Conservation (phyloP, 2,329 filamentous ascomycete genomes). For the Pyrenochaeta sp. region DNA sequence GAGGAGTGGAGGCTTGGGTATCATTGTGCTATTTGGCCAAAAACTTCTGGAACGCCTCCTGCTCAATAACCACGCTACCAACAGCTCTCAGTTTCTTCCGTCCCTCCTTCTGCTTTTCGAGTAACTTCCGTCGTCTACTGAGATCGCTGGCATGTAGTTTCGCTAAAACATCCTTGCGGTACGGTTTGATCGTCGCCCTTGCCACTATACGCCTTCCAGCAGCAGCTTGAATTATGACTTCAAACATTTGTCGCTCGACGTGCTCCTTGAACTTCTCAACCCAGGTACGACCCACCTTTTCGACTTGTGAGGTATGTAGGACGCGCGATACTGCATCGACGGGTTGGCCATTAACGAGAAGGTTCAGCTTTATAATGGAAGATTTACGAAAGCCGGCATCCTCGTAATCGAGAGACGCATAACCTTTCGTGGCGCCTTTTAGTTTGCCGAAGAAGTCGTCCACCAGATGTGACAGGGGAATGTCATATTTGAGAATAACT, state of each 20-base stretch:
- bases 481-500: slow-evolving; percentile 91
- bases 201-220: slow-evolving; percentile 85
- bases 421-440: slow-evolving; percentile 92
- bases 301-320: slow-evolving; percentile 81
- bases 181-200: slow-evolving; percentile 94
- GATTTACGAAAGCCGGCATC: slow-evolving; percentile 87
- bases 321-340: slow-evolving; percentile 96
- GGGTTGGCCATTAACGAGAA: slow-evolving; percentile 90
- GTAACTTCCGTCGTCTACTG: slow-evolving; percentile 79
- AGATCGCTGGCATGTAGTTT: slow-evolving; percentile 95
- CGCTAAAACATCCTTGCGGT: slow-evolving; percentile 90
- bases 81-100: slow-evolving; percentile 84
- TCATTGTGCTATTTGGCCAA: slow-evolving; percentile 69
- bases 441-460: slow-evolving; percentile 98
- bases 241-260: slow-evolving; percentile 96
- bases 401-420: slow-evolving; percentile 96
- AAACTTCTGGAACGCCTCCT: slow-evolving; percentile 94
- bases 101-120: slow-evolving; percentile 97
- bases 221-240: slow-evolving; percentile 92
- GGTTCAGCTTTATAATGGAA: slow-evolving; percentile 85
- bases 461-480: slow-evolving; percentile 88
- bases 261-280: slow-evolving; percentile 97
- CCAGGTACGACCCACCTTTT: slow-evolving; percentile 84
- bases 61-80: slow-evolving; percentile 93
- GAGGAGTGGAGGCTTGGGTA: neutral